phyloP scores from a whole-genome alignment of 202 grass and related monocot species.

The Zizania palustris region DNA sequence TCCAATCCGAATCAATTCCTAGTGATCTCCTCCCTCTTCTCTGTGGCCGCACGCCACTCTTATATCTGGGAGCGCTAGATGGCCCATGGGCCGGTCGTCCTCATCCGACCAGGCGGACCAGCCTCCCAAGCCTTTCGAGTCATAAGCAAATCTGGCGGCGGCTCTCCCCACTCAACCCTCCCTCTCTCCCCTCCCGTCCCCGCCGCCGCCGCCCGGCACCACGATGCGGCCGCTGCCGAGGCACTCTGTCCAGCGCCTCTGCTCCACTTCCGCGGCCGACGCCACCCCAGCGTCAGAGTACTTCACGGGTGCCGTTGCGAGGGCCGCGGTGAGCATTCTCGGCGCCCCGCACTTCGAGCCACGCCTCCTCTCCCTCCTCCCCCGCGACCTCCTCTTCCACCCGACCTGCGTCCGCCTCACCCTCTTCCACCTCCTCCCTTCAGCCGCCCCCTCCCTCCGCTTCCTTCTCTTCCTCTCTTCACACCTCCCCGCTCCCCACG shows the following conservation, averaged over 20 bases:
- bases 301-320: conserved; percentile 27
- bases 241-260: conserved; percentile 38
- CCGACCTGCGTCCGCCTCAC: conserved; percentile 59
- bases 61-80: no score
- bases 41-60: no score
- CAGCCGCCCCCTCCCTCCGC: conserved; percentile 38
- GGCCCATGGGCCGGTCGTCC: no score
- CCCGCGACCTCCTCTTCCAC: conserved; percentile 60
- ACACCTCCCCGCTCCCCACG: conserved; percentile 32
- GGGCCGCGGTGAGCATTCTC: conserved; percentile 46
- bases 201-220: conserved; percentile 20
- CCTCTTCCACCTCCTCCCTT: conserved; percentile 55
- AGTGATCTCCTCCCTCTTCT: no score
- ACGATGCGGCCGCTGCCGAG: conserved; percentile 32
- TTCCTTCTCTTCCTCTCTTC: conserved; percentile 60
- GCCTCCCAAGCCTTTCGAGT: no score
- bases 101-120: no score
- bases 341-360: conserved; percentile 46
- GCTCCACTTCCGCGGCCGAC: conserved; percentile 32
- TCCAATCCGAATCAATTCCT: no score
- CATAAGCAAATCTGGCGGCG: conserved; percentile 2
- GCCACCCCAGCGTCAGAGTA: background rate
- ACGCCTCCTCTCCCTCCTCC: conserved; percentile 48
- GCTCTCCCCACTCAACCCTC: no score
- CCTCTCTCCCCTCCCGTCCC: conserved; percentile 1